A percentile compares a stretch with the other conserved stretches of the same genome.
These are phyloP conservation scores for Ceratocystis alfenasii DNA, from an alignment of 2,329 filamentous ascomycete species.

Conservation along the genomic window DNA sequence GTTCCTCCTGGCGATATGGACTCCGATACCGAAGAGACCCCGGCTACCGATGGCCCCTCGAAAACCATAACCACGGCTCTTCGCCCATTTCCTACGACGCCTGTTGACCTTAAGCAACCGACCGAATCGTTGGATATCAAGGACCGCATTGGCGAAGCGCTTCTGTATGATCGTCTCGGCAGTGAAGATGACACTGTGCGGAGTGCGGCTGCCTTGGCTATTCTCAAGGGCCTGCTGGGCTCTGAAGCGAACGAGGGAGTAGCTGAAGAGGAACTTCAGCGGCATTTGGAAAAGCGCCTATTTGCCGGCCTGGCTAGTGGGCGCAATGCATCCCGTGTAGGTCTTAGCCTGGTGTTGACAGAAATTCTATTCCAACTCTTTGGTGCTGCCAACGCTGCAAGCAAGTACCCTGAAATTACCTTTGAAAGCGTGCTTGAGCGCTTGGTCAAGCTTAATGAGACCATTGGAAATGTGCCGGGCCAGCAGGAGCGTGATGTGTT, in stretches of 20 bases:
- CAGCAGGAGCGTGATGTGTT: conserved; percentile 78
- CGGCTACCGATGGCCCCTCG: background rate
- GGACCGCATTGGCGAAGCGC: conserved; percentile 46
- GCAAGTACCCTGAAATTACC: conserved; percentile 41
- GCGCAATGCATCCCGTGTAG: conserved; percentile 74
- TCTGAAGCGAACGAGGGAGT: conserved; percentile 28
- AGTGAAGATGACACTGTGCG: conserved; percentile 47
- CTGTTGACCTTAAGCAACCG: conserved; percentile 21
- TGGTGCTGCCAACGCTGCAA: conserved; percentile 36
- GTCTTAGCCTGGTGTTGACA: conserved; percentile 79
- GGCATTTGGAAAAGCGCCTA: conserved; percentile 54
- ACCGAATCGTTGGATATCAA: conserved; percentile 38
- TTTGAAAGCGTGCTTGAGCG: conserved; percentile 45
- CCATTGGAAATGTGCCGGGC: conserved; percentile 41
- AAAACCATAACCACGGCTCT: conserved; percentile 16
- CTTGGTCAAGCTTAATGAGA: conserved; percentile 44
- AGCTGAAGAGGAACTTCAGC: conserved; percentile 41
- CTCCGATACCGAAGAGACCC: conserved; percentile 1
- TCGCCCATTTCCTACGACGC: conserved; percentile 31
- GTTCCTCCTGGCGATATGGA: background rate
- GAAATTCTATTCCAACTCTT: conserved; percentile 66
- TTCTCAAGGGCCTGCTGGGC: conserved; percentile 44
- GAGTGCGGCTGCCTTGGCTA: conserved; percentile 46
- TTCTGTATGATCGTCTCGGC: conserved; percentile 49
- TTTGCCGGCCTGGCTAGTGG: conserved; percentile 83